Evolutionary conservation across 164 flowering plant species (phyloP), one percentile per base, ranked within the genome.

Genomic region (Aristolochia fimbriata): DNA sequence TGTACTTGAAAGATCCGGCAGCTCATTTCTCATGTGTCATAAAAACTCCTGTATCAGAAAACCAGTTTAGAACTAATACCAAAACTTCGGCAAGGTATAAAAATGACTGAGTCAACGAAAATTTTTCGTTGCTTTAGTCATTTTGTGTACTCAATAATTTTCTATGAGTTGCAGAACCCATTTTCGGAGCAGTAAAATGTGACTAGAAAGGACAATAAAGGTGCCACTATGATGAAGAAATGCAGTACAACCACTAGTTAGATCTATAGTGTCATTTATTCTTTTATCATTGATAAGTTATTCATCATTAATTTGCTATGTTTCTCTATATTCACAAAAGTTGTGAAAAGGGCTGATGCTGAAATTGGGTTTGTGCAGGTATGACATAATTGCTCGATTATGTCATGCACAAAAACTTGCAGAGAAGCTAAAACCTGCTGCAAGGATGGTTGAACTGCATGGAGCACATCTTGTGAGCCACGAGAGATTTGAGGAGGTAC

Each of bases 391-490:
- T 60, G 98, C 96, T 63, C 98, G 83, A 68, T 71, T 91, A 61
- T 69, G 69, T 65, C 67, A 88, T 74, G 98, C 88, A 66, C 79
- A 70, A 71, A 78, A 74, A 68, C 85, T 91, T 45, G 95, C 95
- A 50, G 76, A 78, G 69, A 91, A 76, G 77, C 68, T 91, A 68
- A 68, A 84, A 33, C 98, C 96, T 55, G 79, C 45, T 74, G 91
- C 93, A 55, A 78, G 81, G 77, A 85, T 91, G 96, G 67, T 87
- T 60, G 98, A 91, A 33, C 83, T 91, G 65, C 86, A 79, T 61
- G 98, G 98, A 47, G 98, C 85, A 22, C 98, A 91, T 77, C 77
- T 91, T 53, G 95, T 91, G 72, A 87, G 96, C 73, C 96, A 87
- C 72, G 96, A 91, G 77, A 80, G 89, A 65, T 74, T 87, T 47